Evolutionary conservation across 441 rosid genomes (phyloP).

Genomic region (Capsella rubella): DNA sequence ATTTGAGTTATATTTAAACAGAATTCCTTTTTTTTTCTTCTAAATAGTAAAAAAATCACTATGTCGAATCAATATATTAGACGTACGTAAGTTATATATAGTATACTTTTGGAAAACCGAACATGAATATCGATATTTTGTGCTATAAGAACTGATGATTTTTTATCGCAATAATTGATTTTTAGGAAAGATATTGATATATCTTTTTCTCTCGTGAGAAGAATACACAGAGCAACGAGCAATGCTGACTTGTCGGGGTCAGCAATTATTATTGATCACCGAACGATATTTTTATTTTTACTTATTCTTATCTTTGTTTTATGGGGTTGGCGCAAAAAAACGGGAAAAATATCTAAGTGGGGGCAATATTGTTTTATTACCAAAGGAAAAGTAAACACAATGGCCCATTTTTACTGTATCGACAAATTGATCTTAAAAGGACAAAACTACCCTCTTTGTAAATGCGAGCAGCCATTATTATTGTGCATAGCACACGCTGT

Average conservation of each 20-base stretch:
- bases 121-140: too few species aligned
- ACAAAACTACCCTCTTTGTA: constrained; percentile 33
- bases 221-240: constrained; percentile 7
- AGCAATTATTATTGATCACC: constrained; percentile 26
- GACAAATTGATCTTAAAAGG: constrained; percentile 32
- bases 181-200: neutral
- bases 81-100: too few species aligned
- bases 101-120: neutral
- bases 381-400: constrained; percentile 42
- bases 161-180: too few species aligned
- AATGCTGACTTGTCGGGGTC: constrained; percentile 36
- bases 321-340: neutral
- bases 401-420: constrained; percentile 40
- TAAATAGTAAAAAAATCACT: too few species aligned
- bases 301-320: too few species aligned
- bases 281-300: neutral
- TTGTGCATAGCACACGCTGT: constrained; percentile 23
- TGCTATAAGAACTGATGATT: too few species aligned
- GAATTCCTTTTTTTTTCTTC: too few species aligned
- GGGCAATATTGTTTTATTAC: constrained; percentile 29
- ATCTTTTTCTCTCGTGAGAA: neutral
- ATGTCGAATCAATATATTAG: neutral
- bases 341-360: constrained; percentile 25
- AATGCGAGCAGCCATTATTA: constrained; percentile 5
- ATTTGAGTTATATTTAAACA: neutral